Evolutionary conservation across 257 asterid species (phyloP).

Genomic region (Gynochthodes officinalis): DNA sequence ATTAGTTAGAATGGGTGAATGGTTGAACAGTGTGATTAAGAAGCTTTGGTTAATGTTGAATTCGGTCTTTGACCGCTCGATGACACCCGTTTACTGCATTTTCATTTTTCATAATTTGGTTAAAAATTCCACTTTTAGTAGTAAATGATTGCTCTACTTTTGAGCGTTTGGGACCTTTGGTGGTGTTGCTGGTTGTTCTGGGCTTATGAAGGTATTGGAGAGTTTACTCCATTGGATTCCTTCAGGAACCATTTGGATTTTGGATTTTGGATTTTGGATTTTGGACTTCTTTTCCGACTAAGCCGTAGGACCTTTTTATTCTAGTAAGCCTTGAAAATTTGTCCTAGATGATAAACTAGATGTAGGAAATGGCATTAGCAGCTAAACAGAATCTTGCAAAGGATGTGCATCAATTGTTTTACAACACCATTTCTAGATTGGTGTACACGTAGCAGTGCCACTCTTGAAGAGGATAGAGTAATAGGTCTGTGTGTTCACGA

Average conservation of each 20-base stretch:
- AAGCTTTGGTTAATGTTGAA: slow-evolving; percentile 1
- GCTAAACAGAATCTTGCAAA: neutral
- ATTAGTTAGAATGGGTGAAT: neutral
- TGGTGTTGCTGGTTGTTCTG: neutral
- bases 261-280: slow-evolving; percentile 2
- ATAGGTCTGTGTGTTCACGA: neutral
- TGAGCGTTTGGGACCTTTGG: neutral
- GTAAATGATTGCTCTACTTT: neutral
- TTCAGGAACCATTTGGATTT: neutral
- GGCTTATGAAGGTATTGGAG: neutral
- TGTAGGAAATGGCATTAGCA: neutral
- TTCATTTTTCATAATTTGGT: neutral
- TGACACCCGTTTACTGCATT: neutral
- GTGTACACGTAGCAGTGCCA: neutral
- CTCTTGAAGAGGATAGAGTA: neutral
- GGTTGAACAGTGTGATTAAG: neutral
- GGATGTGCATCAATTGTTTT: neutral
- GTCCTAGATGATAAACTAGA: neutral
- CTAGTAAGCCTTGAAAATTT: neutral
- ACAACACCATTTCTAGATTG: neutral
- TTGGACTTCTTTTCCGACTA: no score
- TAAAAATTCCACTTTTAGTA: neutral
- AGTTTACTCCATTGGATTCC: neutral
- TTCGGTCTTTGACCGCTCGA: neutral
- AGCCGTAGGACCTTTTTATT: neutral